Percentiles rank a stretch among this genome's conserved stretches.
Evolutionary conservation across 2,329 filamentous ascomycete species (phyloP).

Genomic region (Phaeosphaeria sp.): DNA sequence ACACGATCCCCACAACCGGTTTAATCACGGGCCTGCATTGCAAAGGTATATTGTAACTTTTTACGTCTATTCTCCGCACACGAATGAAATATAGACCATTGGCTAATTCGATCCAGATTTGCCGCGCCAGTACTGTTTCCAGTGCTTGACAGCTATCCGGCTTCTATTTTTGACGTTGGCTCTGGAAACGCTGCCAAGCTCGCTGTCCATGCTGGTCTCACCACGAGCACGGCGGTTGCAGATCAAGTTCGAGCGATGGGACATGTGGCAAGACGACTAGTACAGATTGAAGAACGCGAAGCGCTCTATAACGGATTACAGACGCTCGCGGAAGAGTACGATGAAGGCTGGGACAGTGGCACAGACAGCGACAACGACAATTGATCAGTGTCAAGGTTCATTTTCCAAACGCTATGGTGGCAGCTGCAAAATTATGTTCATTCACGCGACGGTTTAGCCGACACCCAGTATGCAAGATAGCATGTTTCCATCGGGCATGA

Average conservation of each 20-base stretch:
- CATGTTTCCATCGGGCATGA: no score
- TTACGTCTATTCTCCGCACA: slow-evolving; percentile 1
- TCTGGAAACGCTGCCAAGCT: slow-evolving; percentile 49
- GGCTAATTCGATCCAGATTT: slow-evolving; percentile 52
- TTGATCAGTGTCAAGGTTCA: slow-evolving; percentile 13
- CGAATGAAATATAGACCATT: slow-evolving; percentile 11
- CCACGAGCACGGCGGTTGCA: slow-evolving; percentile 77
- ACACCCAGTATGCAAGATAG: no score
- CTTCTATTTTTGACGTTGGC: slow-evolving; percentile 66
- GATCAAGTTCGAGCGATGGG: slow-evolving; percentile 71
- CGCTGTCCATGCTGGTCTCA: slow-evolving; percentile 63
- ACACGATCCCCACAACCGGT: slow-evolving; percentile 43
- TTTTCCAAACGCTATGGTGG: no score
- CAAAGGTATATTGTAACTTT: slow-evolving; percentile 42
- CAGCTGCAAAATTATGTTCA: no score
- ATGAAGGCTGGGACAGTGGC: slow-evolving; percentile 84
- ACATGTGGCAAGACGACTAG: slow-evolving; percentile 66
- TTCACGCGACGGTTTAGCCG: no score
- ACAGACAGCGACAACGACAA: slow-evolving; percentile 70
- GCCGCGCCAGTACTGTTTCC: slow-evolving; percentile 70
- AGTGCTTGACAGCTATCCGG: slow-evolving; percentile 81
- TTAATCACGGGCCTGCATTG: slow-evolving; percentile 42
- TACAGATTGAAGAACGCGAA: slow-evolving; percentile 82
- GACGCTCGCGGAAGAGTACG: slow-evolving; percentile 85
- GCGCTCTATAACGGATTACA: slow-evolving; percentile 79